Evolutionary conservation across 768 basidiomycete species (phyloP).

Genomic region (Xerocomellus intermedius): DNA sequence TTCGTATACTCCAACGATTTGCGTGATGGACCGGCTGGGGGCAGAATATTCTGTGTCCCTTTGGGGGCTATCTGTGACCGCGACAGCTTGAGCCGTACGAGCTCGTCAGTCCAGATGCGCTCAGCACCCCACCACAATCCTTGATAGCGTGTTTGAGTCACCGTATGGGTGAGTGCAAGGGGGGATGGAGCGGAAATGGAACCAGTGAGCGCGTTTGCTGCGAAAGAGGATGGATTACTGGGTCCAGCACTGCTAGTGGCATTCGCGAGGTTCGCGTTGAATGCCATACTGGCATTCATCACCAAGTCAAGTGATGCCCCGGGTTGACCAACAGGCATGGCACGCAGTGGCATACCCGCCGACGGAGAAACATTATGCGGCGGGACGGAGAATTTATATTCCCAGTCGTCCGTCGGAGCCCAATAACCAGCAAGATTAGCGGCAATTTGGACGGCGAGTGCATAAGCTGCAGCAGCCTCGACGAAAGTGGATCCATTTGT

Average conservation of each 20-base stretch:
- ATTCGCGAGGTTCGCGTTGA: slow-evolving; percentile 37
- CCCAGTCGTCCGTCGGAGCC: slow-evolving; percentile 74
- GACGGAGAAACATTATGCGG: slow-evolving; percentile 18
- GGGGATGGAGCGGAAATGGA: slow-evolving; percentile 17
- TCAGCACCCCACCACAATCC: slow-evolving; percentile 91
- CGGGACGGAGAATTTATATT: slow-evolving; percentile 50
- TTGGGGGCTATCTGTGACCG: slow-evolving; percentile 64
- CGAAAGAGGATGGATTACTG: background rate
- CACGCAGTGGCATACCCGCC: background rate
- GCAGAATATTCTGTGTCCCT: slow-evolving; percentile 56
- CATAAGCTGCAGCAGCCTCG: slow-evolving; percentile 60
- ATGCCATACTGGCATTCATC: slow-evolving; percentile 45
- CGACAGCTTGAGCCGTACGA: slow-evolving; percentile 73
- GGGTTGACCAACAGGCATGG: slow-evolving; percentile 4
- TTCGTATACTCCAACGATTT: slow-evolving; percentile 31
- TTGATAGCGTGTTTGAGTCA: slow-evolving; percentile 62
- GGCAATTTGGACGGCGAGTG: slow-evolving; percentile 71
- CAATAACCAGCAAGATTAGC: slow-evolving; percentile 61
- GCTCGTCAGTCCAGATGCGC: slow-evolving; percentile 83
- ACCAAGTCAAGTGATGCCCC: slow-evolving; percentile 40
- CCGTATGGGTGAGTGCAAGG: slow-evolving; percentile 28
- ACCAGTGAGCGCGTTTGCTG: background rate
- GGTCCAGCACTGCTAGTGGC: background rate
- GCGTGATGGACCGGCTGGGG: slow-evolving; percentile 57
- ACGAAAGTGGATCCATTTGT: slow-evolving; percentile 36